phyloP scores from a whole-genome alignment of 768 basidiomycete species.

The Russula olivacea region DNA sequence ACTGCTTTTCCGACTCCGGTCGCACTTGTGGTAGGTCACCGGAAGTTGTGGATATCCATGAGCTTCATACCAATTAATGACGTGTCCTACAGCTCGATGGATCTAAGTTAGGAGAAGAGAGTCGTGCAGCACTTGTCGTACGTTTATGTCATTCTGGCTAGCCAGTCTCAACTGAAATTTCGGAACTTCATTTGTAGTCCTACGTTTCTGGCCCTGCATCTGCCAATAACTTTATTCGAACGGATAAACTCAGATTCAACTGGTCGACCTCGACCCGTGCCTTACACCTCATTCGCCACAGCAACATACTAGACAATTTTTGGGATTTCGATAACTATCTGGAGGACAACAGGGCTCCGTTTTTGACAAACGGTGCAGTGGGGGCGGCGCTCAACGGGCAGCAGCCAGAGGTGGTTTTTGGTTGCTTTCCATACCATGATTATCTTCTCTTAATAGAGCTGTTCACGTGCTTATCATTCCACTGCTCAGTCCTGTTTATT shows the following conservation, averaged over 20 bases:
- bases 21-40: slow-evolving; percentile 57
- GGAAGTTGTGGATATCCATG: not conserved
- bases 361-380: slow-evolving; percentile 38
- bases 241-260: slow-evolving; percentile 3
- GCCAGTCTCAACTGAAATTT: not conserved
- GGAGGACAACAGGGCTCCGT: slow-evolving; percentile 57
- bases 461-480: not conserved
- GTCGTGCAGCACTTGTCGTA: slow-evolving; percentile 18
- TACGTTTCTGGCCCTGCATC: not conserved
- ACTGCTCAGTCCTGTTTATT: not conserved
- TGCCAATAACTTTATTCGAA: not conserved
- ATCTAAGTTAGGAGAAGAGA: slow-evolving; percentile 8
- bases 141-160: not conserved
- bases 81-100: slow-evolving; percentile 43
- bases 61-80: slow-evolving; percentile 40
- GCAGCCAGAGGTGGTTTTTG: not conserved
- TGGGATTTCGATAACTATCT: slow-evolving; percentile 82
- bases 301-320: slow-evolving; percentile 50
- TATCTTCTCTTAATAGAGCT: not conserved
- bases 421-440: not conserved
- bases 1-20: slow-evolving; percentile 51
- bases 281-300: slow-evolving; percentile 44
- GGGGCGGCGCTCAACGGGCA: not conserved
- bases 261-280: slow-evolving; percentile 40
- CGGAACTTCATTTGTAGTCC: not conserved